Conservation (phyloP, 441 rosid genomes). For the Arabidopsis lyrata region DNA sequence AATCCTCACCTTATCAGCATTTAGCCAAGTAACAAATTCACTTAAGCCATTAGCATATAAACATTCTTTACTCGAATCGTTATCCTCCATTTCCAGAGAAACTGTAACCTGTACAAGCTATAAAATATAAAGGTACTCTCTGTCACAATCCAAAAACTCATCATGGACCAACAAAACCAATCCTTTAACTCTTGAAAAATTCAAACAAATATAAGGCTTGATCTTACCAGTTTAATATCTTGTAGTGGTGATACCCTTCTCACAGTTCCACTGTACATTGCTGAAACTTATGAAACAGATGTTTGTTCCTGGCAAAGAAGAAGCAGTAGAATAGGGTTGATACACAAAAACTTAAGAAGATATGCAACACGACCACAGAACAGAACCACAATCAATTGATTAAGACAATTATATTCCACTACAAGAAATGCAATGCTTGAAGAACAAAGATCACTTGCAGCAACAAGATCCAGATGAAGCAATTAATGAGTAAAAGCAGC, state of each 20-base stretch:
- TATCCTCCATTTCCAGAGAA: conserved; percentile 65
- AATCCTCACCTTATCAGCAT: conserved; percentile 72
- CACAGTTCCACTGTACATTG: conserved; percentile 73
- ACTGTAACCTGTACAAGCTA: conserved; percentile 70
- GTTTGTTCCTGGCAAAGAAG: conserved; percentile 20
- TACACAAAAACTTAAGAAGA: background rate
- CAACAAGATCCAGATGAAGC: background rate
- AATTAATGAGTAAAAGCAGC: too few relatives aligned
- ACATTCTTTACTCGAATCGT: conserved; percentile 52
- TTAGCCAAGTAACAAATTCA: conserved; percentile 86
- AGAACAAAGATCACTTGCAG: background rate
- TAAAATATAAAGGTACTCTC: conserved; percentile 9
- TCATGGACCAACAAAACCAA: background rate
- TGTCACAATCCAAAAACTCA: background rate
- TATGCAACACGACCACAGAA: conserved; percentile 9
- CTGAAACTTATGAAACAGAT: conserved; percentile 19
- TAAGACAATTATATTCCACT: background rate
- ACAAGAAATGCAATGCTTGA: conserved; percentile 1
- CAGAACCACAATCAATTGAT: background rate
- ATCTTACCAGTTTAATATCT: conserved; percentile 79
- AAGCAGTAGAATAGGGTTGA: conserved; percentile 22
- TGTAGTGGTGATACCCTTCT: conserved; percentile 86
- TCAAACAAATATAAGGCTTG: background rate
- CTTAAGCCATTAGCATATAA: conserved; percentile 77
- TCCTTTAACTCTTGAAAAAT: background rate